Base-by-base conservation (phyloP, 2,329 filamentous ascomycete genomes). In the Pezizomycotina sp. region DNA sequence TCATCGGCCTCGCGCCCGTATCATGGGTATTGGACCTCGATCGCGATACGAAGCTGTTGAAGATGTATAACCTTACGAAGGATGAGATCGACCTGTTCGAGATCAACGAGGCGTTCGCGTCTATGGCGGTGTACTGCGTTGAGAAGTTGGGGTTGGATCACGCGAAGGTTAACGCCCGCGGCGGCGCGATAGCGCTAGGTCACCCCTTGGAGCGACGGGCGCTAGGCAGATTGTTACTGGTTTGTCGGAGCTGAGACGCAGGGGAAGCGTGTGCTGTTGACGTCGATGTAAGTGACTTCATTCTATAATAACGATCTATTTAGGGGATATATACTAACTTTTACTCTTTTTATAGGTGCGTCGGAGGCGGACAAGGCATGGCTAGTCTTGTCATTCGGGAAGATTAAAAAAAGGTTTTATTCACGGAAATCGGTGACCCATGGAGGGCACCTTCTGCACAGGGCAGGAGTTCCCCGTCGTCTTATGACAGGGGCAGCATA, bases 91-190 rank as follows among this genome's bases (percentile, higher is more conserved):
- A 98, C 54, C 68, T 95, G 22, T 66, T 86, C 50, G 89, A 95
- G 68, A 62, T 98, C 55, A 98, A 98, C 64, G 89, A 98, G 68
- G 89, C 89, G 1, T 98, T 98, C 53, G 86, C 84, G 14, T 89
- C 79, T 34, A 95, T 95, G 89, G 84, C 82, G 1, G 84, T 93
- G 19, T 95, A 93, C 69, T 92, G 83, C 61, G 62, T 78, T 36
- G 67, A 82, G 52, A 71, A 63, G 48, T 66, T 89, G 32, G 70
- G 70, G 47, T 62, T 86, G 32, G 74, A 79, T 54, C 69, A 68
- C 58, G 58, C 66, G 52, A 86, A 83, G 70, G 69, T 89, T 67
- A 89, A 89, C 62, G 68, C 75, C 16, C 66, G 77, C 42, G 80
- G 80, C 49, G 80, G 80, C 46, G 80, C 80, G 47, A 86, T 89